Base-by-base conservation (phyloP, 768 basidiomycete species). In the Rhodotorula paludigena region DNA sequence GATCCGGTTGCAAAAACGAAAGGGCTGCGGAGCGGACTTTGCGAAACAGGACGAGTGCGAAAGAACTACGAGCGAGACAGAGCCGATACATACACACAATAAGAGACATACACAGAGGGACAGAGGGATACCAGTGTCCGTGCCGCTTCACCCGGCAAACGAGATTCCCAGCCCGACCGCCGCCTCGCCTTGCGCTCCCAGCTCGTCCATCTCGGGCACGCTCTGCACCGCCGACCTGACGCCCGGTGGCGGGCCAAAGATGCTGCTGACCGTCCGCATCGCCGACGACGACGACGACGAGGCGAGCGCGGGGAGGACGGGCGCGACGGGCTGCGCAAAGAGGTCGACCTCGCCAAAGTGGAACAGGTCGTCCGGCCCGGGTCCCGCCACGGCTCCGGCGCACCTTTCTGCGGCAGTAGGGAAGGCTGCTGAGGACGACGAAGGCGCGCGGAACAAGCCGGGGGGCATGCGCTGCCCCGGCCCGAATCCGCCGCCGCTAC, bases 271-370 rank as follows among this genome's bases (percentile, higher is more conserved):
- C 15, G 49, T 30, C 18, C 30, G 20, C 32, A 60, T 53, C n/a
- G 47, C 59, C 32, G 16, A n/a, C n/a, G n/a, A n/a, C n/a, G n/a
- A n/a, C n/a, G n/a, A n/a, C n/a, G n/a, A n/a, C n/a, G n/a, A n/a
- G n/a, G n/a, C n/a, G n/a, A n/a, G n/a, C n/a, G n/a, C n/a, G n/a
- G n/a, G n/a, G n/a, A n/a, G n/a, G n/a, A n/a, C n/a, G n/a, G n/a
- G n/a, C n/a, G n/a, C n/a, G n/a, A n/a, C n/a, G n/a, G 65, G 66
- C 36, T 47, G 58, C 41, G 60, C 39, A 32, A 68, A 68, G 33
- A 68, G 44, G 53, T 68, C 52, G 42, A 41, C 49, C 23, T 28
- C 16, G 15, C 66, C 66, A 32, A 68, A 68, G 57, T 68, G 66
- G 51, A 68, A 68, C 47, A 51, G 42, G 35, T n/a, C 20, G n/a